Conservation (phyloP, 768 basidiomycete genomes). For the Lyophyllum atratum region DNA sequence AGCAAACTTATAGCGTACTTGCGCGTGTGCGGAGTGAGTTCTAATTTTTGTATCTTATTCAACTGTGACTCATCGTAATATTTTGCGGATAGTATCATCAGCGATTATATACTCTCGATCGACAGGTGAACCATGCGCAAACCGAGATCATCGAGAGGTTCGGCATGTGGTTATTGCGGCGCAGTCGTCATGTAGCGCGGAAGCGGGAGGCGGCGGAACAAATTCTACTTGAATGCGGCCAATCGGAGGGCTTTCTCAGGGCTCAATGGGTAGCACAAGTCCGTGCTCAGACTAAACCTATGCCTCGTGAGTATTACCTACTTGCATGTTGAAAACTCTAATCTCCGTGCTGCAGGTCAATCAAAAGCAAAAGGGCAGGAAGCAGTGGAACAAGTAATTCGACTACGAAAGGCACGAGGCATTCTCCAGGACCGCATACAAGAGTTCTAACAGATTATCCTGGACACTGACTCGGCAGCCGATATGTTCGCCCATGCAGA, state of each 20-base stretch:
- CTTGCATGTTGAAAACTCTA: neutral
- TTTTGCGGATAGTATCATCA: neutral
- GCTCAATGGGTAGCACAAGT: conserved; percentile 11
- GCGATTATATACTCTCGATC: neutral
- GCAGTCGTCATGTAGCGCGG: neutral
- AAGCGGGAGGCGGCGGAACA: neutral
- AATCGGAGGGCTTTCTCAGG: neutral
- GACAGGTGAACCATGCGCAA: neutral
- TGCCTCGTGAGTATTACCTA: conserved; percentile 19
- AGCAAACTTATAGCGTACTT: neutral
- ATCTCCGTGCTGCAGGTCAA: neutral
- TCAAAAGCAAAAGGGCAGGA: neutral
- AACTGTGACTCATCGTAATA: neutral
- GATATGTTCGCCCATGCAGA: neutral
- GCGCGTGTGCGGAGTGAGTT: neutral
- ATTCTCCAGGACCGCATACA: neutral
- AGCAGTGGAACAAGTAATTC: neutral
- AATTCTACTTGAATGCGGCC: neutral
- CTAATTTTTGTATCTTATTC: neutral
- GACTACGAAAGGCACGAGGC: neutral
- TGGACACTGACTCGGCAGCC: neutral
- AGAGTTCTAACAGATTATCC: neutral
- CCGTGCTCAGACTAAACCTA: neutral
- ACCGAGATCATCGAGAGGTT: neutral
- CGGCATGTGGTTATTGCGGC: neutral